These are phyloP conservation scores for Botrytis cinerea DNA, from an alignment of 2,329 filamentous ascomycete genomes.

Conservation along the genomic window DNA sequence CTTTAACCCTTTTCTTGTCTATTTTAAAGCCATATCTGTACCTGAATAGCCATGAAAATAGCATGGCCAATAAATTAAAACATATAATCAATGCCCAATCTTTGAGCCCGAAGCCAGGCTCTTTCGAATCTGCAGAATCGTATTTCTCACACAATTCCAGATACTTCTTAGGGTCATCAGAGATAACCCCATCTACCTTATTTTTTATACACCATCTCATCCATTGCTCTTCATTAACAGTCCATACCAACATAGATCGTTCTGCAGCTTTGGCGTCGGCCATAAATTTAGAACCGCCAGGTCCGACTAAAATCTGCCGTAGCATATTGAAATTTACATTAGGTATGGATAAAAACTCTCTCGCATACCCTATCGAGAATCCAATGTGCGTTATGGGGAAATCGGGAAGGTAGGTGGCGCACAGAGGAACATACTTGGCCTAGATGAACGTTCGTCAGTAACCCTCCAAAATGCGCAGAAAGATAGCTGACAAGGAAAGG, in stretches of 20 bases:
- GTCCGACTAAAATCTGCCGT: slow-evolving; percentile 66
- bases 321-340: slow-evolving; percentile 78
- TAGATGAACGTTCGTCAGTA: slow-evolving; percentile 39
- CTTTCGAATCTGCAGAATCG: slow-evolving; percentile 30
- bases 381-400: slow-evolving; percentile 70
- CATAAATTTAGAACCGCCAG: slow-evolving; percentile 67
- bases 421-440: slow-evolving; percentile 68
- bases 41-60: slow-evolving; percentile 33
- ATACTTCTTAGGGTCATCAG: slow-evolving; percentile 75
- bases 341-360: slow-evolving; percentile 66
- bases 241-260: slow-evolving; percentile 76
- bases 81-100: slow-evolving; percentile 29
- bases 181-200: slow-evolving; percentile 76
- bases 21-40: slow-evolving; percentile 31
- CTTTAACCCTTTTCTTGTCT: slow-evolving; percentile 25
- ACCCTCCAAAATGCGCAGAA: neutral
- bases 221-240: slow-evolving; percentile 73
- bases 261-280: slow-evolving; percentile 56
- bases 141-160: slow-evolving; percentile 56
- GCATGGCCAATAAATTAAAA: slow-evolving; percentile 30
- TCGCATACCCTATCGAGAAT: slow-evolving; percentile 60
- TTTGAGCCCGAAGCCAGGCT: slow-evolving; percentile 26
- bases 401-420: slow-evolving; percentile 60
- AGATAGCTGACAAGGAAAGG: neutral
- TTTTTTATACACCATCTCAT: slow-evolving; percentile 80